A percentile compares a stretch with the other conserved stretches of the same genome.
phyloP scores from a whole-genome alignment of 164 flowering plant genomes.

The Vitis vinifera region DNA sequence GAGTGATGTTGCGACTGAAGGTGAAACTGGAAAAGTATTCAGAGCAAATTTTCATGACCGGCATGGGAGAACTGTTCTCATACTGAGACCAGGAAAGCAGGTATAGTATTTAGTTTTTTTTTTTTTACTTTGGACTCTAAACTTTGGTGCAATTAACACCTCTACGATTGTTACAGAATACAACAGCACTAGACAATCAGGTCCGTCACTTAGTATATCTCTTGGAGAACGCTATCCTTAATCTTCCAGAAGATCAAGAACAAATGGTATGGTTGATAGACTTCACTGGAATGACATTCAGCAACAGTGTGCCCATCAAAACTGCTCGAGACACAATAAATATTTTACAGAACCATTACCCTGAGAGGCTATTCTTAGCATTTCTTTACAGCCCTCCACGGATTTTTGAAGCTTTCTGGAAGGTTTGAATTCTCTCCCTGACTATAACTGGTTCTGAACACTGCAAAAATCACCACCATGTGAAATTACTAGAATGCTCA shows the following conservation, averaged over 20 bases:
- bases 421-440: conserved; percentile 45
- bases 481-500: not conserved
- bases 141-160: not conserved
- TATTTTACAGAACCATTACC: conserved; percentile 83
- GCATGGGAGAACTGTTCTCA: conserved; percentile 74
- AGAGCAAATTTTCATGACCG: conserved; percentile 84
- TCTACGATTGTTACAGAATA: conserved; percentile 54
- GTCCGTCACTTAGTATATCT: conserved; percentile 88
- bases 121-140: not conserved
- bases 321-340: conserved; percentile 71
- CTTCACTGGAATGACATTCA: conserved; percentile 82
- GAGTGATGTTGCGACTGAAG: conserved; percentile 83
- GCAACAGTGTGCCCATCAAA: conserved; percentile 64
- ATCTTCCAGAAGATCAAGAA: conserved; percentile 86
- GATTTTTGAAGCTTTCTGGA: conserved; percentile 93
- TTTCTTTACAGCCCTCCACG: conserved; percentile 92
- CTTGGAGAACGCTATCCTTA: conserved; percentile 86
- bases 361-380: conserved; percentile 87
- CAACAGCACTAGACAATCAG: conserved; percentile 65
- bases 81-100: conserved; percentile 66
- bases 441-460: too few relatives aligned
- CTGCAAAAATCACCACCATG: not conserved
- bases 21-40: conserved; percentile 85
- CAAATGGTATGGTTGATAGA: conserved; percentile 95
- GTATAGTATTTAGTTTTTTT: conserved; percentile 22